These are phyloP conservation scores for Corymbia calophylla DNA, from an alignment of 441 rosid genomes.

Conservation along the genomic window DNA sequence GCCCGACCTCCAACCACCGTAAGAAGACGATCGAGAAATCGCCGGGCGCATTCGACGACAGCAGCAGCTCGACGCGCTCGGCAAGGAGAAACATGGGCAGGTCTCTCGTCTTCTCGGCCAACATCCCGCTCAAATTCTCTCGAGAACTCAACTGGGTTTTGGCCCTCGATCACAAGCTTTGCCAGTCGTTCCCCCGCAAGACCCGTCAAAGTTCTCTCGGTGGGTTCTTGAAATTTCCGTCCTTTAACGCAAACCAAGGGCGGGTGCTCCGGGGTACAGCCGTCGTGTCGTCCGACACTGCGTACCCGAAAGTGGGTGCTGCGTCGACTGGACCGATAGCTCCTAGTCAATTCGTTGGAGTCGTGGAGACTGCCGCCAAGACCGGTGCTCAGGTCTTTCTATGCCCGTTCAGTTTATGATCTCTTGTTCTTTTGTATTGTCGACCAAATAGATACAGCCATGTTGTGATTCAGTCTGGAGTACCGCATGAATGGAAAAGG, in stretches of 20 bases:
- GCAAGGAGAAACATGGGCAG: neutral
- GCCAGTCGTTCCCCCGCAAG: constrained; percentile 6
- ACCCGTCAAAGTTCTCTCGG: neutral
- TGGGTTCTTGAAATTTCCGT: constrained; percentile 15
- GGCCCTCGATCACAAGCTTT: constrained; percentile 5
- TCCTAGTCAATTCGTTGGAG: constrained; percentile 49
- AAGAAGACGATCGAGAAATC: neutral
- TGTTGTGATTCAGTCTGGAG: neutral
- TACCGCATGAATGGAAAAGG: neutral
- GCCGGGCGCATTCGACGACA: neutral
- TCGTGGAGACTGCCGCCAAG: constrained; percentile 74
- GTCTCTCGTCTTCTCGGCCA: constrained; percentile 31
- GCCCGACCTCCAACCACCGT: neutral
- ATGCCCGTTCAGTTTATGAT: neutral
- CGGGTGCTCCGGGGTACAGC: constrained; percentile 28
- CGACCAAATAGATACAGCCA: neutral
- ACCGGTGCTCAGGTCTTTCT: constrained; percentile 71
- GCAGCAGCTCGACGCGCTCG: neutral
- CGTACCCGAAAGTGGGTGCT: constrained; percentile 58
- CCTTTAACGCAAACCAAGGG: constrained; percentile 3
- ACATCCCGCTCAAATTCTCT: constrained; percentile 24
- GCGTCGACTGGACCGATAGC: constrained; percentile 60
- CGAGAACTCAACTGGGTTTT: constrained; percentile 21
- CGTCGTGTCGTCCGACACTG: constrained; percentile 33
- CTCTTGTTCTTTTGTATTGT: neutral